Percentiles rank a stretch among this genome's conserved stretches.
Conservation (phyloP, 2,329 filamentous ascomycete species). For the Neospermospora avenae region DNA sequence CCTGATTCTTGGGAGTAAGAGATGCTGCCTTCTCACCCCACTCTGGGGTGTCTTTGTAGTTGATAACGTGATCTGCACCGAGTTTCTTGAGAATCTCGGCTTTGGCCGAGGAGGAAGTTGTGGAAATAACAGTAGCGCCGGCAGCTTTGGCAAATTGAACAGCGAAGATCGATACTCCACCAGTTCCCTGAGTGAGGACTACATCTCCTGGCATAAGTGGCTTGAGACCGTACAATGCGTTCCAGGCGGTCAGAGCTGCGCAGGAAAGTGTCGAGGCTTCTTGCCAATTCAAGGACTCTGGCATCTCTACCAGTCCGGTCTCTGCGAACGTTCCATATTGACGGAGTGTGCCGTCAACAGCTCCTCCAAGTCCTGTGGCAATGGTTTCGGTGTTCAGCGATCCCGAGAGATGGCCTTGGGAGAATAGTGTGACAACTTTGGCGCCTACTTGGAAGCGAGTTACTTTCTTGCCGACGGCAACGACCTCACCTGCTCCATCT, state of each 20-base stretch:
- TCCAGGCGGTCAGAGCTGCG: constrained; percentile 55
- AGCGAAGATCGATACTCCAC: constrained; percentile 40
- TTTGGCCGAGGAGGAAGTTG: constrained; percentile 40
- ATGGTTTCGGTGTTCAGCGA: constrained; percentile 25
- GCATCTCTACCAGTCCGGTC: constrained; percentile 59
- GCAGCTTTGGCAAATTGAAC: constrained; percentile 41
- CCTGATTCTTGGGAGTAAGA: constrained; percentile 37
- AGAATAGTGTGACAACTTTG: constrained; percentile 58
- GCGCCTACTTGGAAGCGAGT: constrained; percentile 55
- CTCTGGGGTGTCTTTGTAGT: constrained; percentile 40
- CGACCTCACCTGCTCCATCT: constrained; percentile 44
- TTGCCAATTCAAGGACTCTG: constrained; percentile 44
- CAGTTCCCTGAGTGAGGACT: constrained; percentile 43
- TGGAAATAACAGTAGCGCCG: constrained; percentile 42
- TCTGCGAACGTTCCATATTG: constrained; percentile 48
- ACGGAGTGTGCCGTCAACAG: constrained; percentile 46
- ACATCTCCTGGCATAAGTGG: constrained; percentile 35
- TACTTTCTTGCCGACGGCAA: constrained; percentile 53
- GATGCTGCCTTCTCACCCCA: constrained; percentile 41
- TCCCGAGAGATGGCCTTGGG: constrained; percentile 41
- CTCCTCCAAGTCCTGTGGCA: constrained; percentile 54
- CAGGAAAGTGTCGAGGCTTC: constrained; percentile 50
- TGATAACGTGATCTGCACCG: constrained; percentile 43
- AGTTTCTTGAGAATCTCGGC: constrained; percentile 37
- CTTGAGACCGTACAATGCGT: constrained; percentile 51